Conservation (phyloP, 2,329 filamentous ascomycete species). For the Hymenoscyphus repandus region DNA sequence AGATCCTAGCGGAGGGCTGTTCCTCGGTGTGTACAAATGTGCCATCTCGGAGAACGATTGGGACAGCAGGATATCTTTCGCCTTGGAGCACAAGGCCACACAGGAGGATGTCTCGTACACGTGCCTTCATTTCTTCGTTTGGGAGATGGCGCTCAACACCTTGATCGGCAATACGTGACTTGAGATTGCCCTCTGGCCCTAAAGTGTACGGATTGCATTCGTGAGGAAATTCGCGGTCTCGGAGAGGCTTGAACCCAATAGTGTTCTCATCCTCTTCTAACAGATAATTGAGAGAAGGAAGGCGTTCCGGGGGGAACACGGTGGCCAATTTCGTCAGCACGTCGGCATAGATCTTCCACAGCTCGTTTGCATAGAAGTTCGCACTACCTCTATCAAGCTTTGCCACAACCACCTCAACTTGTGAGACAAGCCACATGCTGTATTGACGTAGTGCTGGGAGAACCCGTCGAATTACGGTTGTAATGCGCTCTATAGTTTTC, state of each 20-base stretch:
- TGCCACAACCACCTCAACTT: slow-evolving; percentile 48
- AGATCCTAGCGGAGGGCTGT: slow-evolving; percentile 41
- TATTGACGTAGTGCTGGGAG: slow-evolving; percentile 62
- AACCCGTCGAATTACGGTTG: slow-evolving; percentile 53
- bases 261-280: slow-evolving; percentile 64
- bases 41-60: slow-evolving; percentile 33
- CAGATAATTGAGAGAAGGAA: slow-evolving; percentile 55
- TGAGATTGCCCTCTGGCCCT: slow-evolving; percentile 35
- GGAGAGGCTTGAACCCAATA: slow-evolving; percentile 58
- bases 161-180: slow-evolving; percentile 42
- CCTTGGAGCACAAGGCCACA: slow-evolving; percentile 55
- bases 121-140: slow-evolving; percentile 61
- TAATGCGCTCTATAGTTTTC: slow-evolving; percentile 43
- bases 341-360: slow-evolving; percentile 63
- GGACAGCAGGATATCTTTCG: slow-evolving; percentile 34
- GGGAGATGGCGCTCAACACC: slow-evolving; percentile 47
- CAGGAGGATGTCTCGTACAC: slow-evolving; percentile 57
- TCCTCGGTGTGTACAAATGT: slow-evolving; percentile 49
- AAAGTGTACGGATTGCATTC: slow-evolving; percentile 45
- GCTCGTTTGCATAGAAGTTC: slow-evolving; percentile 51
- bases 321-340: slow-evolving; percentile 54
- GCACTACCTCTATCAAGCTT: slow-evolving; percentile 48
- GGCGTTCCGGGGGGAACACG: slow-evolving; percentile 51
- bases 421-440: slow-evolving; percentile 60
- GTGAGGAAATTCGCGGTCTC: slow-evolving; percentile 40